Conservation (phyloP, 495 filamentous ascomycete species). For the Sordaria brevicollis region DNA sequence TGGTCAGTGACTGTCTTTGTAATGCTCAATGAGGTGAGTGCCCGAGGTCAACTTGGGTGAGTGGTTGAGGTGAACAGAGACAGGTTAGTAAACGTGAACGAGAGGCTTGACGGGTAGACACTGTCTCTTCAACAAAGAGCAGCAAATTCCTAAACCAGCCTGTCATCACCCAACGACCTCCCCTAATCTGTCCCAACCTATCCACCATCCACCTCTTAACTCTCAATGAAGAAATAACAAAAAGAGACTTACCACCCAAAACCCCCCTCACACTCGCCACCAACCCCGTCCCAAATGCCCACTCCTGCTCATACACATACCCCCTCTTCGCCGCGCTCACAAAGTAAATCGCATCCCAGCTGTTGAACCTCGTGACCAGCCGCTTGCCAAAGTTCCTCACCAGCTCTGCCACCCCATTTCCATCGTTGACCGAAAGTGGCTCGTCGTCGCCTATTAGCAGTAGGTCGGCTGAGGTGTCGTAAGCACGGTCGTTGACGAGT, state of each 20-base stretch:
- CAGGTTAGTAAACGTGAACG: not conserved
- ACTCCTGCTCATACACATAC: constrained; percentile 88
- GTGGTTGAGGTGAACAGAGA: not conserved
- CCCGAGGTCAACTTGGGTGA: too few species aligned
- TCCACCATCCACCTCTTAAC: not conserved
- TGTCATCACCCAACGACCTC: not conserved
- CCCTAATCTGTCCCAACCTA: not conserved
- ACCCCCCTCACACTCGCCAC: constrained; percentile 38
- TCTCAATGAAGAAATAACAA: not conserved
- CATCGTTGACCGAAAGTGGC: not conserved
- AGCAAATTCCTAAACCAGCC: not conserved
- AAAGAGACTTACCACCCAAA: constrained; percentile 17
- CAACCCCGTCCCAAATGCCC: constrained; percentile 77
- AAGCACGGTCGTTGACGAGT: constrained; percentile 34
- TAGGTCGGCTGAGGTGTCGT: constrained; percentile 71
- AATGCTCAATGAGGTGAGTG: not conserved
- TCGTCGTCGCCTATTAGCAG: not conserved
- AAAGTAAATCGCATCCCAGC: constrained; percentile 95
- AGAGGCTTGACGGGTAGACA: not conserved
- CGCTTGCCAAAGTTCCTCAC: not conserved
- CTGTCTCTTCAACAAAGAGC: not conserved
- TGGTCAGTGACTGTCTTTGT: not conserved
- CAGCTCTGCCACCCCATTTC: not conserved
- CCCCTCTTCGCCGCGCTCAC: constrained; percentile 55
- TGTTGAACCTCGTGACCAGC: constrained; percentile 46